Conservation (phyloP, 176 grass and related monocot genomes). For the Raddia distichophylla region DNA sequence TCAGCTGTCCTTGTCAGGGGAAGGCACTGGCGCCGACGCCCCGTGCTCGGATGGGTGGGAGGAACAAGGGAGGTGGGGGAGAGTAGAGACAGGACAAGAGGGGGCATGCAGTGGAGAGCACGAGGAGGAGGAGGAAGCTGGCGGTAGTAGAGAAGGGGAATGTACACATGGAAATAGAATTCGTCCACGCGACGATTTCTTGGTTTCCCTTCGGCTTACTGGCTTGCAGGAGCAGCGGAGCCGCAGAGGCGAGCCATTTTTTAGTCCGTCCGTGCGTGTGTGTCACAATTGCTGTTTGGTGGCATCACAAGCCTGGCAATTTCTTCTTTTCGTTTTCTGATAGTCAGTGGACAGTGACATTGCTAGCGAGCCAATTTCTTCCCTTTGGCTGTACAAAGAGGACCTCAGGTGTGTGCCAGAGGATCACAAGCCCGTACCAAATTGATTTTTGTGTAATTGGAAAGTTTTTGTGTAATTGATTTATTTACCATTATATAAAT, state of each 20-base stretch:
- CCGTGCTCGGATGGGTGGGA: slow-evolving; percentile 14
- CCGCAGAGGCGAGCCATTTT: slow-evolving; percentile 29
- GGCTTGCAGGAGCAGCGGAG: slow-evolving; percentile 1
- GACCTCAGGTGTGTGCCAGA: neutral
- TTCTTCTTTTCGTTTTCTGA: neutral
- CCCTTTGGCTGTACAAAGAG: neutral
- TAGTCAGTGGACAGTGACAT: slow-evolving; percentile 9
- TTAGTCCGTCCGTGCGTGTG: neutral
- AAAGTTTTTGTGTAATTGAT: no score
- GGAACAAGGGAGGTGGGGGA: slow-evolving; percentile 24
- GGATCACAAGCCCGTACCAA: neutral
- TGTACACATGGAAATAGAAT: slow-evolving; percentile 34
- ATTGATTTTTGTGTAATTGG: no score
- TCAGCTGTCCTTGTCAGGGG: slow-evolving; percentile 37
- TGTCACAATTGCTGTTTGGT: slow-evolving; percentile 9
- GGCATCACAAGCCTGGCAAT: neutral
- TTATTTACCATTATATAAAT: no score
- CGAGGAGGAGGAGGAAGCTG: slow-evolving; percentile 22
- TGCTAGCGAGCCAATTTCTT: no score
- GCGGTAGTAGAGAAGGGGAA: slow-evolving; percentile 11
- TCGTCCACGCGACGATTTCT: neutral
- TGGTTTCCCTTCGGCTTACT: neutral
- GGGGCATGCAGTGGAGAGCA: slow-evolving; percentile 48
- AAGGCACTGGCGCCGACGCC: slow-evolving; percentile 10
- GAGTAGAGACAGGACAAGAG: slow-evolving; percentile 40